Conservation (phyloP, 371 early-diverging fungal genomes). For the Entomophthora muscae region DNA sequence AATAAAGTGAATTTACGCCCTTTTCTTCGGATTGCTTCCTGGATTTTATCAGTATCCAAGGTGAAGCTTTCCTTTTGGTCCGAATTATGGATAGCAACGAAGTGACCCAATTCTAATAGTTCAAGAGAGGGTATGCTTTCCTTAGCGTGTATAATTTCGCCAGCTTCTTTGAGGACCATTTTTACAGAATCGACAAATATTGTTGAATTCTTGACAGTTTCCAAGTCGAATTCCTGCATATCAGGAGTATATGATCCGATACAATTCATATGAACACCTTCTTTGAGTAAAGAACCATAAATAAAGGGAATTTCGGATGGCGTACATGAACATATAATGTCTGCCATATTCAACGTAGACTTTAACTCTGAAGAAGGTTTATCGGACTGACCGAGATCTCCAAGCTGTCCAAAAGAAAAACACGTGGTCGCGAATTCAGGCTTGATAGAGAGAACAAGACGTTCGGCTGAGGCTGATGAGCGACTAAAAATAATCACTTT, state of each 20-base stretch:
- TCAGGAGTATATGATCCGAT: conserved; percentile 34
- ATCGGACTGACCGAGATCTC: background rate
- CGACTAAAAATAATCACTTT: background rate
- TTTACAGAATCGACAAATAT: conserved; percentile 29
- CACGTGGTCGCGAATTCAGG: background rate
- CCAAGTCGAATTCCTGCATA: conserved; percentile 40
- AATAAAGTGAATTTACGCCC: conserved; percentile 25
- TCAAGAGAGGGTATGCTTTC: conserved; percentile 15
- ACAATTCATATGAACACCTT: conserved; percentile 32
- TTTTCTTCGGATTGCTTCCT: conserved; percentile 6
- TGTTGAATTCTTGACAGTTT: conserved; percentile 18
- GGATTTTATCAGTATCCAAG: background rate
- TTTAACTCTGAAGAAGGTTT: background rate
- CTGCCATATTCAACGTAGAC: conserved; percentile 15
- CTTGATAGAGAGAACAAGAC: background rate
- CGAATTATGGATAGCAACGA: conserved; percentile 12
- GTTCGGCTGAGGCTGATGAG: background rate
- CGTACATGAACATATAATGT: conserved; percentile 40
- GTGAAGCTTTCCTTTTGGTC: conserved; percentile 6
- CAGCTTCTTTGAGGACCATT: conserved; percentile 31
- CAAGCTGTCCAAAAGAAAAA: background rate
- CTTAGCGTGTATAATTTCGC: conserved; percentile 29
- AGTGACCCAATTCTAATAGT: conserved; percentile 21
- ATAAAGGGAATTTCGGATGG: conserved; percentile 27
- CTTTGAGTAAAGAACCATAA: conserved; percentile 26